phyloP scores from a whole-genome alignment of 2,329 filamentous ascomycete genomes.

The Stachybotrys chartarum region DNA sequence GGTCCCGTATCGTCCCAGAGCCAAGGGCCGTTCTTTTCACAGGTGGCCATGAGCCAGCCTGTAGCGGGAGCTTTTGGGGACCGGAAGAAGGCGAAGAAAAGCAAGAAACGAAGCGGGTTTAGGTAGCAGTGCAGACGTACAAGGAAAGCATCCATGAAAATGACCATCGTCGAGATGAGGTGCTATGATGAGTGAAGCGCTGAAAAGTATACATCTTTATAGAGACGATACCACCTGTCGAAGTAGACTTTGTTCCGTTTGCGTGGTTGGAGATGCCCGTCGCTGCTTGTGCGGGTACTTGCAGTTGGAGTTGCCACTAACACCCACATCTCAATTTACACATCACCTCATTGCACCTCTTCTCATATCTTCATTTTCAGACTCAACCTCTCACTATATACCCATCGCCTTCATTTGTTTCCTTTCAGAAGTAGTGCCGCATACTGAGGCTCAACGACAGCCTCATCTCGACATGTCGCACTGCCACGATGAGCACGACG shows the following conservation, averaged over 20 bases:
- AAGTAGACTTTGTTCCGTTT: too few species aligned
- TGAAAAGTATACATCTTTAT: too few species aligned
- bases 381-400: too few species aligned
- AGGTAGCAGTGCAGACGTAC: conserved; percentile 12
- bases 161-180: too few species aligned
- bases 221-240: too few species aligned
- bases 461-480: conserved; percentile 27
- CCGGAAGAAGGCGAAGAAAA: conserved; percentile 34
- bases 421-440: too few species aligned
- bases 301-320: not conserved
- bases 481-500: conserved; percentile 42
- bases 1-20: conserved; percentile 26
- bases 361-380: too few species aligned
- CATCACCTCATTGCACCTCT: too few species aligned
- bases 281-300: not conserved
- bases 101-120: conserved; percentile 35
- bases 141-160: too few species aligned
- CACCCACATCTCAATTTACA: not conserved
- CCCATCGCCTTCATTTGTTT: too few species aligned
- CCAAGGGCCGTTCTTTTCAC: conserved; percentile 17
- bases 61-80: conserved; percentile 38
- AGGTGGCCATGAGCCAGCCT: conserved; percentile 37
- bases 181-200: too few species aligned
- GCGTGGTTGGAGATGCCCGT: not conserved
- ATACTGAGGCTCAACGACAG: not conserved